Base-by-base conservation (phyloP, 768 basidiomycete species). In the Rhodotorula graminis region DNA sequence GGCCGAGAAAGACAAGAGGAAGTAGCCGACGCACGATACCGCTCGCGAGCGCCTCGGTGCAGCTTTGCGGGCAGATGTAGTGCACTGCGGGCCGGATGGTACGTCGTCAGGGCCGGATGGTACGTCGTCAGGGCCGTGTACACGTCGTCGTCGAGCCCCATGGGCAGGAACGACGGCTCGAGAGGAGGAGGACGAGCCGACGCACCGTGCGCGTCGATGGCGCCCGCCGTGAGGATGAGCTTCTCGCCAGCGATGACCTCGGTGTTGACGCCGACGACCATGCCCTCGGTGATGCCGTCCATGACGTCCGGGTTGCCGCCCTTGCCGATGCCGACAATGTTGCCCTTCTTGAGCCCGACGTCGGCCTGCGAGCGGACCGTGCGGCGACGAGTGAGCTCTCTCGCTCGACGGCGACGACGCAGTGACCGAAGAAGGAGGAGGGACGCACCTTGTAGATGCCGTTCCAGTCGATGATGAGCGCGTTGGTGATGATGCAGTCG, bases 201-300 rank as follows among this genome's bases (percentile, higher is more conserved):
- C 67, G 65, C 55, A 64, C 93, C 84, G 77, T 99, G 96, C 0
- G 86, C 90, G 77, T 98, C 96, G 70, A 98, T 84, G 25, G 91
- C 89, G 33, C 96, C 96, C 0, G 96, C 91, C 0, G 96, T 99
- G 65, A 97, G 81, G 68, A 99, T 92, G 64, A 93, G 85, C 77
- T 93, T 90, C 81, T 98, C 96, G 58, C 94, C 95, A 1, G 96
- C 94, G 73, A 99, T 90, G 69, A 91, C 92, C 80, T 98, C 96
- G 3, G 95, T 98, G 12, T 89, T 89, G 21, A 91, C 92, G 52
- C 94, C 94, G 63, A 98, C 86, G 73, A 91, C 79, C 78, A 98
- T 87, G 11, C 83, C 80, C 0, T 85, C 85, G 70, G 89, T 84
- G 42, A 97, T 89, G 52, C 85, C 84, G 18, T 87, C 87, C 92